Conservation (phyloP, 441 rosid genomes). For the Lagerstroemia fauriei region DNA sequence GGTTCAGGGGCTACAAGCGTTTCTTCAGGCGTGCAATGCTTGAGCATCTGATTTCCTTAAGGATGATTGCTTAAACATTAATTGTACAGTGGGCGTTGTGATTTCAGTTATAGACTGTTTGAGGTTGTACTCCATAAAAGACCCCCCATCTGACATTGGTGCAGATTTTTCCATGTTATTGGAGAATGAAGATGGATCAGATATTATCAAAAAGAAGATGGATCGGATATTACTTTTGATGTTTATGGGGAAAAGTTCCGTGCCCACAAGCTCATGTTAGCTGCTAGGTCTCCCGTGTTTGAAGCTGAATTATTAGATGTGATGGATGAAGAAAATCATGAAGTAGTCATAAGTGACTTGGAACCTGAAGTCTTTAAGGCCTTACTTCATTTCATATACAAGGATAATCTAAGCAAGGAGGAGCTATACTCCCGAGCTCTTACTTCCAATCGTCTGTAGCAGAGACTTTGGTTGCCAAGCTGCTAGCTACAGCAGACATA, state of each 20-base stretch:
- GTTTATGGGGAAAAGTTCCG: conserved; percentile 58
- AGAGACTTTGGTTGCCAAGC: conserved; percentile 54
- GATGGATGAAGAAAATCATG: conserved; percentile 47
- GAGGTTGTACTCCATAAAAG: conserved; percentile 60
- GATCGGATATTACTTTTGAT: conserved; percentile 57
- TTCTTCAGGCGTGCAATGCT: conserved; percentile 59
- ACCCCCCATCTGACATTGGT: conserved; percentile 71
- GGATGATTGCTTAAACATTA: conserved; percentile 66
- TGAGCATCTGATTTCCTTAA: conserved; percentile 69
- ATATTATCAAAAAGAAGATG: conserved; percentile 66
- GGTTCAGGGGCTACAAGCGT: conserved; percentile 68
- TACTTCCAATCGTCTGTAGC: conserved; percentile 42
- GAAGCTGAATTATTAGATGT: conserved; percentile 55
- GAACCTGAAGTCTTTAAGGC: conserved; percentile 72
- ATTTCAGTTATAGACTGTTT: conserved; percentile 70
- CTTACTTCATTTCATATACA: conserved; percentile 60
- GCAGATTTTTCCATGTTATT: conserved; percentile 59
- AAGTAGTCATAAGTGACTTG: conserved; percentile 55
- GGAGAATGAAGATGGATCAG: conserved; percentile 68
- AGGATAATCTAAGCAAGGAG: conserved; percentile 53
- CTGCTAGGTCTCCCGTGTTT: conserved; percentile 66
- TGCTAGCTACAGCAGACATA: conserved; percentile 66
- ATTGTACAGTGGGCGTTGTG: conserved; percentile 77
- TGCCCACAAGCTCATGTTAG: conserved; percentile 61
- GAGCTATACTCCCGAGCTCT: conserved; percentile 50